A percentile compares a stretch with the other conserved stretches of the same genome.
phyloP scores from a whole-genome alignment of 306 rosid genomes.

The Quercus agrifolia region DNA sequence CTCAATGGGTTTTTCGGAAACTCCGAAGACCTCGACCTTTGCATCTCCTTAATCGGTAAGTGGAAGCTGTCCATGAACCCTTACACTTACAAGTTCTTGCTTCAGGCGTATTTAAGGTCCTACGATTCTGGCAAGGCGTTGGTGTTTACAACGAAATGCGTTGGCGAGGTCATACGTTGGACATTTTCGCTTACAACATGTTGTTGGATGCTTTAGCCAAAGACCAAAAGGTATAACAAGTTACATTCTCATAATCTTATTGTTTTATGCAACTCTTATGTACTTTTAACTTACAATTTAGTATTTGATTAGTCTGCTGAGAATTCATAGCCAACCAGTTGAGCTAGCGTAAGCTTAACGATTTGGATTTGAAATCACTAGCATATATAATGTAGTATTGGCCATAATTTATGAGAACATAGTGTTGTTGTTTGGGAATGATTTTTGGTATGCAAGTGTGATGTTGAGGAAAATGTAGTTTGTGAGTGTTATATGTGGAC shows the following conservation, averaged over 20 bases:
- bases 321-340: too few species aligned
- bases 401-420: too few species aligned
- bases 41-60: conserved; percentile 60
- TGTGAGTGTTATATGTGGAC: too few species aligned
- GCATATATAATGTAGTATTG: too few species aligned
- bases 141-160: conserved; percentile 52
- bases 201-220: conserved; percentile 77
- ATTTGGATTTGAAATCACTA: too few species aligned
- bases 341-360: too few species aligned
- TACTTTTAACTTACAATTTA: too few species aligned
- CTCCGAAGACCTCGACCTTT: conserved; percentile 44
- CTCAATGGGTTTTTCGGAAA: conserved; percentile 62
- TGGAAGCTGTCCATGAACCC: conserved; percentile 69
- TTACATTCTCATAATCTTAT: background rate
- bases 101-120: conserved; percentile 79
- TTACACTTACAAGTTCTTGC: conserved; percentile 83
- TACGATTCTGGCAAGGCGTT: conserved; percentile 44
- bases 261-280: background rate
- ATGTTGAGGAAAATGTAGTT: too few species aligned
- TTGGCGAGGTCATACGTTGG: conserved; percentile 53
- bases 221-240: conserved; percentile 51
- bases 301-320: too few species aligned
- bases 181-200: conserved; percentile 77
- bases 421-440: too few species aligned
- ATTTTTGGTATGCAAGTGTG: too few species aligned